Evolutionary conservation across 2,329 filamentous ascomycete genomes (phyloP).

Genomic region (Zasmidium angulare): DNA sequence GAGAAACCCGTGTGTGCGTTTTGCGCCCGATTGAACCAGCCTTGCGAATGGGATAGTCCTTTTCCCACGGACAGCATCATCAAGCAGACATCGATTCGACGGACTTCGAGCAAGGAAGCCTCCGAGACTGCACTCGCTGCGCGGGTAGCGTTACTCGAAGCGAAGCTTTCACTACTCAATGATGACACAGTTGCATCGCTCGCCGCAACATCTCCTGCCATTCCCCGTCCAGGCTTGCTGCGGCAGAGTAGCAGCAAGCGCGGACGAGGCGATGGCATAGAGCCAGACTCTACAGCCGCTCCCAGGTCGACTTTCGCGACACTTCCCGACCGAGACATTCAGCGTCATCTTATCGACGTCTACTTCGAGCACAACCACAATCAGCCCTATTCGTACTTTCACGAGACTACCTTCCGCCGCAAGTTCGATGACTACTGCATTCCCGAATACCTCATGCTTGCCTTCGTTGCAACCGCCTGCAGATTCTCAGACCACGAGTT

Average conservation of each 20-base stretch:
- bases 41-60: slow-evolving; percentile 7
- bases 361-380: slow-evolving; percentile 12
- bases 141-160: slow-evolving; percentile 10
- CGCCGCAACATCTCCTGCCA: not conserved
- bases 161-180: slow-evolving; percentile 3
- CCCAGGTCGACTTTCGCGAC: not conserved
- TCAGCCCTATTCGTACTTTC: slow-evolving; percentile 10
- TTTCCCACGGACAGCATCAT: not conserved
- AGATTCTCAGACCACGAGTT: slow-evolving; percentile 6
- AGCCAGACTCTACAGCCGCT: no score
- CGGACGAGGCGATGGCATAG: not conserved
- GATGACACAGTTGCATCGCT: not conserved
- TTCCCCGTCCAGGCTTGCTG: no score
- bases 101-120: not conserved
- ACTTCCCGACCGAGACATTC: not conserved
- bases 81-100: not conserved
- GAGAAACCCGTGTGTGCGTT: slow-evolving; percentile 10
- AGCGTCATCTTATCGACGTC: slow-evolving; percentile 5
- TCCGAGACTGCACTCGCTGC: slow-evolving; percentile 6
- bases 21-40: slow-evolving; percentile 10
- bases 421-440: slow-evolving; percentile 1
- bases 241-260: not conserved
- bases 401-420: slow-evolving; percentile 4
- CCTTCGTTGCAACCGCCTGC: slow-evolving; percentile 4
- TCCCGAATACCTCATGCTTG: slow-evolving; percentile 4